Conservation (phyloP, 768 basidiomycete species). For the Lactarius pseudohatsudake region DNA sequence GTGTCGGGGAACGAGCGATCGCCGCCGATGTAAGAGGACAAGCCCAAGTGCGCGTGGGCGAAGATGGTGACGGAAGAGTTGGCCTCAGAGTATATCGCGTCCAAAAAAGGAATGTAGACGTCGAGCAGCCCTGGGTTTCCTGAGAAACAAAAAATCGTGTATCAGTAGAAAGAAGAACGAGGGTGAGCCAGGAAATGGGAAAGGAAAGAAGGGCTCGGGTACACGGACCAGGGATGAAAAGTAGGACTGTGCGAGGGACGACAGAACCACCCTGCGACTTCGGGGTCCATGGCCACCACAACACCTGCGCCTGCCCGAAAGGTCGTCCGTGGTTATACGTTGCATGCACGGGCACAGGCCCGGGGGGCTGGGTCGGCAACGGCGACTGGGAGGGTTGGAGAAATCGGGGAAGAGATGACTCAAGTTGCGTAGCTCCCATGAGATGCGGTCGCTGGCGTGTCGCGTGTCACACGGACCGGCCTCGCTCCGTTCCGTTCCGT, state of each 20-base stretch:
- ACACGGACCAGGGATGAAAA: constrained; percentile 26
- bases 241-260: constrained; percentile 15
- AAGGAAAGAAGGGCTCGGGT: background rate
- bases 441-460: too few relatives aligned
- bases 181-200: too few relatives aligned
- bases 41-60: constrained; percentile 43
- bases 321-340: constrained; percentile 42
- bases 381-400: constrained; percentile 23
- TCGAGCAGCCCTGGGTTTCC: constrained; percentile 61
- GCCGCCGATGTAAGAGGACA: constrained; percentile 46
- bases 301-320: constrained; percentile 45
- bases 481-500: background rate
- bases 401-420: constrained; percentile 25
- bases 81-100: constrained; percentile 43
- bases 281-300: constrained; percentile 50
- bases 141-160: constrained; percentile 33
- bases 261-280: constrained; percentile 6
- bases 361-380: background rate
- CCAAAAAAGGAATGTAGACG: constrained; percentile 69
- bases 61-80: constrained; percentile 47
- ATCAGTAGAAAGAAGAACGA: background rate
- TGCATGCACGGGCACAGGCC: constrained; percentile 21
- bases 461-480: too few relatives aligned
- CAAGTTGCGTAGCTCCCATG: too few relatives aligned
- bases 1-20: constrained; percentile 37